Conservation (phyloP, 140 eudicot species). For the Senecio squalidus region DNA sequence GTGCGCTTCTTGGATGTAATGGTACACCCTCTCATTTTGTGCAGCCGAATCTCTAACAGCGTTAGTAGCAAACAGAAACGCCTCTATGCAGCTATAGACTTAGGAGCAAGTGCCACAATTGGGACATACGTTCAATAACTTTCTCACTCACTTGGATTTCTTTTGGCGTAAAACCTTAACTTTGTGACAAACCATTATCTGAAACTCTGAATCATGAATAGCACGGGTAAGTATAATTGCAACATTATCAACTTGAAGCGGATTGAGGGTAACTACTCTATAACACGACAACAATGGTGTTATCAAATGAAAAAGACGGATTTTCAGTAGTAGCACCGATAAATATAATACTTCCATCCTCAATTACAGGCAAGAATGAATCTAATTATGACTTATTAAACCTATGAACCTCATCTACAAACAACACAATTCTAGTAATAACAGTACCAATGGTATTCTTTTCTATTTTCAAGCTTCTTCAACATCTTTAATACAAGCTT, state of each 20-base stretch:
- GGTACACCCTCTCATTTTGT: constrained; percentile 89
- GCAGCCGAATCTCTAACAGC: constrained; percentile 74
- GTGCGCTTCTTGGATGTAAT: constrained; percentile 79
- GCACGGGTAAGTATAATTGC: constrained; percentile 54
- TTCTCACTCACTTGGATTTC: constrained; percentile 34
- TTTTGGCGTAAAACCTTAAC: constrained; percentile 5
- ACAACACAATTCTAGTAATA: constrained; percentile 51
- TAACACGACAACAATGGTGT: constrained; percentile 86
- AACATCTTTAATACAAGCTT: constrained; percentile 86
- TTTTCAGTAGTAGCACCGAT: constrained; percentile 94
- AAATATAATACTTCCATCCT: constrained; percentile 76
- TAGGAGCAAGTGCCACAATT: constrained; percentile 91
- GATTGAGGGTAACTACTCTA: constrained; percentile 56
- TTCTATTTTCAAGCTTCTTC: constrained; percentile 47
- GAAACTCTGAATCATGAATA: constrained; percentile 27
- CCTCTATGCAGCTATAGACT: constrained; percentile 72
- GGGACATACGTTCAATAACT: constrained; percentile 43
- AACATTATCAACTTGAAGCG: constrained; percentile 43
- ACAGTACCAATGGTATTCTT: not conserved
- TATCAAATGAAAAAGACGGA: constrained; percentile 80
- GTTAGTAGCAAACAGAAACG: constrained; percentile 52
- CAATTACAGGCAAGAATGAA: constrained; percentile 80
- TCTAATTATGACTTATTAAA: constrained; percentile 89
- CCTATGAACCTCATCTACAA: constrained; percentile 91
- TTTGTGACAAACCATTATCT: constrained; percentile 43